phyloP scores from a whole-genome alignment of 495 filamentous ascomycete genomes.

The Penicillium flavigenum region DNA sequence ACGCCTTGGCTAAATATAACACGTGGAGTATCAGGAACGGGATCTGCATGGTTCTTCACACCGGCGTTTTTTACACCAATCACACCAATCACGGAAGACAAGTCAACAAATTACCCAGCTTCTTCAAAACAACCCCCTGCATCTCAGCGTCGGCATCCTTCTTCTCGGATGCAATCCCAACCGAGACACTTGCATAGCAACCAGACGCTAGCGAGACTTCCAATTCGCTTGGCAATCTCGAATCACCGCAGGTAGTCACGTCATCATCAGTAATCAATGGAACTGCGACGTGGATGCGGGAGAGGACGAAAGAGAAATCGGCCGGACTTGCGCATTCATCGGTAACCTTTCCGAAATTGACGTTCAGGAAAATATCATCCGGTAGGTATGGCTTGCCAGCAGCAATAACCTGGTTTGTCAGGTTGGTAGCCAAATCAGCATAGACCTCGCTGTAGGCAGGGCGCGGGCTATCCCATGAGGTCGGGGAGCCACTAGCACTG shows the following conservation, averaged over 20 bases:
- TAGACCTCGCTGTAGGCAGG: constrained; percentile 57
- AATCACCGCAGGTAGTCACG: constrained; percentile 54
- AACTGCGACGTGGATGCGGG: constrained; percentile 53
- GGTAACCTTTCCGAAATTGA: constrained; percentile 59
- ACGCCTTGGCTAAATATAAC: neutral
- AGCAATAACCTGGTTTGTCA: constrained; percentile 52
- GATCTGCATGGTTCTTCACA: neutral
- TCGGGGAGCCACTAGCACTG: constrained; percentile 48
- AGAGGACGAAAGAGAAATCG: constrained; percentile 61
- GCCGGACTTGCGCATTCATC: constrained; percentile 44
- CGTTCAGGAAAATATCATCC: constrained; percentile 59
- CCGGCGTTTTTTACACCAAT: constrained; percentile 30
- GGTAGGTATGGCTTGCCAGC: constrained; percentile 63
- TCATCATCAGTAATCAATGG: constrained; percentile 52
- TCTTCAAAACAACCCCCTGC: constrained; percentile 57
- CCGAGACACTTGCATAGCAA: constrained; percentile 64
- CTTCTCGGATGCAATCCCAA: constrained; percentile 58
- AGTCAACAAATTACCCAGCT: constrained; percentile 52
- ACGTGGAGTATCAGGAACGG: neutral
- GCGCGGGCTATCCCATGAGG: constrained; percentile 49
- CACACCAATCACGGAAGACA: constrained; percentile 40
- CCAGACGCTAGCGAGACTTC: constrained; percentile 46
- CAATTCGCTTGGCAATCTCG: constrained; percentile 57
- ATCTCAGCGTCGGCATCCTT: constrained; percentile 51
- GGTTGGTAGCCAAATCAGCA: constrained; percentile 56